Percentiles rank a stretch among this genome's conserved stretches.
Conservation (phyloP, 306 rosid species). For the Cucurbita argyrosperma region DNA sequence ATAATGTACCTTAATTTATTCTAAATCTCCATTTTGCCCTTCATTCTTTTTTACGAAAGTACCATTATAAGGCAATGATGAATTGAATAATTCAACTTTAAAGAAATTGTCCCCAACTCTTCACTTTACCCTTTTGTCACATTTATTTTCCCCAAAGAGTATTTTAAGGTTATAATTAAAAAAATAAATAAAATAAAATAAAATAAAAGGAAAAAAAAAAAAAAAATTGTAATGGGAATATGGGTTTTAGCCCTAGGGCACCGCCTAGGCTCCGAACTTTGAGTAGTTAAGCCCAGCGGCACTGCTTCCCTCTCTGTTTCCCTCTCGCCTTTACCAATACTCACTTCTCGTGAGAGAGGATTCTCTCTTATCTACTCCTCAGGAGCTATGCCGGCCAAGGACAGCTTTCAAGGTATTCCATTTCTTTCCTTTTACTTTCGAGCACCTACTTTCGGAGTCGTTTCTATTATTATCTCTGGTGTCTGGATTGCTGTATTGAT, state of each 20-base stretch:
- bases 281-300: not conserved
- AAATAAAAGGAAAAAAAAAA: not conserved
- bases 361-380: not conserved
- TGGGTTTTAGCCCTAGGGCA: constrained; percentile 7
- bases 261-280: not conserved
- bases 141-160: not conserved
- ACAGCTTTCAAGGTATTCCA: constrained; percentile 36
- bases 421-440: not conserved
- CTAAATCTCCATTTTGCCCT: not conserved
- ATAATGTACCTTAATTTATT: not conserved
- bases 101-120: not conserved
- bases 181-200: not conserved
- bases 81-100: not conserved
- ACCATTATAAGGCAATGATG: not conserved
- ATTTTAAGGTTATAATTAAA: not conserved
- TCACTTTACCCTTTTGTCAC: not conserved
- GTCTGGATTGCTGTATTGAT: not conserved
- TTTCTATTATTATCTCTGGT: not conserved
- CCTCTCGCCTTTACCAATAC: not conserved
- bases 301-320: not conserved
- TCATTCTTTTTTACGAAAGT: not conserved
- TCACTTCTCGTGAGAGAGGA: not conserved
- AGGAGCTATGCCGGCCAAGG: constrained; percentile 33
- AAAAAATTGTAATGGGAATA: not conserved
- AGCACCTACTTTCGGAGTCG: not conserved